Evolutionary conservation across 768 basidiomycete species (phyloP), one percentile per base, ranked within the genome.

Genomic region (Kwoniella sp.): DNA sequence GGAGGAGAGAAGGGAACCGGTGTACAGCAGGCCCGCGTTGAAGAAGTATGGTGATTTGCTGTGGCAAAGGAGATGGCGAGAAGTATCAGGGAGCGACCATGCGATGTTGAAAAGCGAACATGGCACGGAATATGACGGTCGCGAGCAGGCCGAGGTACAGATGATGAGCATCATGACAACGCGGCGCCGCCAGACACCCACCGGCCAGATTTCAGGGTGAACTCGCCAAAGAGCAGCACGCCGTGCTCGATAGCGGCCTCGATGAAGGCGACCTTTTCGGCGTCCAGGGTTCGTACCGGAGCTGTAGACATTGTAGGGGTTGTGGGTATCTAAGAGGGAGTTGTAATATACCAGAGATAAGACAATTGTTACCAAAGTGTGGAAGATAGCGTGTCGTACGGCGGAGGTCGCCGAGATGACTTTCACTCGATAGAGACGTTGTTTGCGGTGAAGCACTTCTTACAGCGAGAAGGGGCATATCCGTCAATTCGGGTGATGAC

Each of bases 11-110:
- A 93, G 83, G 0, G 85, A 82, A 0, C 91, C 90, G 2, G 85
- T 83, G 71, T 83, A 87, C 60, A 99, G 79, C 19, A 89, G 80
- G 10, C 89, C 89, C 2, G 91, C 90, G 67, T 96, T 96, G 80
- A 96, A 91, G 75, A 96, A 99, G 77, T 98, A 98, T 1, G 93
- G 95, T 7, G 93, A 99, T 47, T 80, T 77, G 33, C 89, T 88
- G 74, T 57, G 31, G 25, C 15, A 10, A 22, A 26, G 36, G 37
- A 11, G 28, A 36, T 31, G 28, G 29, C 29, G 11, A 1, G 32
- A 25, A 27, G 19, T n/a, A 51, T 17, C 37, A 46, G 44, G 5
- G 25, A 46, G 28, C 12, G 36, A 25, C 7, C n/a, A n/a, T n/a
- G n/a, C n/a, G n/a, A n/a, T n/a, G n/a, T n/a, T n/a, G n/a, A n/a